A percentile compares a stretch with the other conserved stretches of the same genome.
These are phyloP conservation scores for Aspergillus pseudoviridinutans DNA, from an alignment of 2,329 filamentous ascomycete genomes.

Conservation along the genomic window DNA sequence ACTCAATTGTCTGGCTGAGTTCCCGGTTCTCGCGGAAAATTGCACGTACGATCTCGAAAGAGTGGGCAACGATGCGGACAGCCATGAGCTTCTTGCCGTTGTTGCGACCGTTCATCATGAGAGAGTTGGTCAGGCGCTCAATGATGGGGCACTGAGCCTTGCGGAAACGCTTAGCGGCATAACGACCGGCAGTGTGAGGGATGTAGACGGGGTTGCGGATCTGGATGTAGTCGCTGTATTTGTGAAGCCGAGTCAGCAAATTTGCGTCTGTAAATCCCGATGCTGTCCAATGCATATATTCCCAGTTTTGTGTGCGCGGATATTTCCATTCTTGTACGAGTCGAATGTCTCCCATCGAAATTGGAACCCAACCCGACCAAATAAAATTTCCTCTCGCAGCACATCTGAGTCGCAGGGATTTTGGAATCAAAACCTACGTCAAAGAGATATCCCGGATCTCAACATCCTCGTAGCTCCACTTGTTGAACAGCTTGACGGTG, in stretches of 20 bases:
- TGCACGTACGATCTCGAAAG: slow-evolving; percentile 95
- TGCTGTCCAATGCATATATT: neutral
- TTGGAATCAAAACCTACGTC: slow-evolving; percentile 67
- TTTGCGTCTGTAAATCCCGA: slow-evolving; percentile 9
- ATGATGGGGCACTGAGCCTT: slow-evolving; percentile 99
- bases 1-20: neutral
- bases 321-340: neutral
- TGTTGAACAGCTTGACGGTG: slow-evolving; percentile 95
- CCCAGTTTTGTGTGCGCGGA: slow-evolving; percentile 4
- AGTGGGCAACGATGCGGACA: slow-evolving; percentile 96
- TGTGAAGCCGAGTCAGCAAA: slow-evolving; percentile 28
- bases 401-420: slow-evolving; percentile 24
- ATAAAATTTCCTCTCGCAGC: slow-evolving; percentile 12
- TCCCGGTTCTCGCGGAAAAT: neutral
- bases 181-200: slow-evolving; percentile 97
- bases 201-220: slow-evolving; percentile 99
- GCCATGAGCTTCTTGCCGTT: slow-evolving; percentile 99
- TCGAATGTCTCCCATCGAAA: neutral
- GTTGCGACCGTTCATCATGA: slow-evolving; percentile 99
- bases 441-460: slow-evolving; percentile 99
- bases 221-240: slow-evolving; percentile 93
- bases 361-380: slow-evolving; percentile 2
- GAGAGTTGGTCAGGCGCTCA: slow-evolving; percentile 99
- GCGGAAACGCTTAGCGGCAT: slow-evolving; percentile 99
- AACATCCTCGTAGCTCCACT: slow-evolving; percentile 98